Conservation (phyloP, 495 filamentous ascomycete genomes). For the Mycothermus thermophilus region DNA sequence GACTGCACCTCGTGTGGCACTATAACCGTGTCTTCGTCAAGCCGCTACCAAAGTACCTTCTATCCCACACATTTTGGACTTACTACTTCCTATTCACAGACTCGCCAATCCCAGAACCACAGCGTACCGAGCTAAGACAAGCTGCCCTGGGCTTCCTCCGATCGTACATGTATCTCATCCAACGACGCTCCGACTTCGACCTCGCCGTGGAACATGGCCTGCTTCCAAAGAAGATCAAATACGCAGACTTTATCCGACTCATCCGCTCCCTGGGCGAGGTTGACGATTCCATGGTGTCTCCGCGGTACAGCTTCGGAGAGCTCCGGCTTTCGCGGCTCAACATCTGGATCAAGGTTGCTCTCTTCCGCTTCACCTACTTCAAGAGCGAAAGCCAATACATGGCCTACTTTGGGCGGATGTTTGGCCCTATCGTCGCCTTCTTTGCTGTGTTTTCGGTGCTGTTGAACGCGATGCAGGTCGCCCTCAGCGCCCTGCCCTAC, state of each 20-base stretch:
- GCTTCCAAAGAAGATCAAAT: background rate
- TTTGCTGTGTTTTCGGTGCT: background rate
- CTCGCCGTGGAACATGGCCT: background rate
- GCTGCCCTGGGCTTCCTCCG: background rate
- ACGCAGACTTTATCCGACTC: background rate
- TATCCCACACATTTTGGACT: conserved; percentile 24
- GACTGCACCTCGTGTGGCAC: conserved; percentile 27
- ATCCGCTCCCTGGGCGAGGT: background rate
- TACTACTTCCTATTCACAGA: background rate
- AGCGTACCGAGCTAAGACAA: background rate
- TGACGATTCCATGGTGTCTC: background rate
- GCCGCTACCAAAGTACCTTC: conserved; percentile 25
- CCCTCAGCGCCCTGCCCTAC: background rate
- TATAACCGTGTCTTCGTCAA: conserved; percentile 23
- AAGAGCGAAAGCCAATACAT: background rate
- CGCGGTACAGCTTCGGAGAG: background rate
- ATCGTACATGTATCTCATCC: background rate
- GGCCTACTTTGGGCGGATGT: background rate
- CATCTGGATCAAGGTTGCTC: background rate
- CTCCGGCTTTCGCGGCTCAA: background rate
- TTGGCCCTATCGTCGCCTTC: background rate
- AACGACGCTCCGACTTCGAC: background rate
- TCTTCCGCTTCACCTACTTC: background rate
- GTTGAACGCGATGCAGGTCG: background rate
- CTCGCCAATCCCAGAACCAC: background rate